These are phyloP conservation scores for Aschersonia sp. DNA, from an alignment of 2,329 filamentous ascomycete species.

Conservation along the genomic window DNA sequence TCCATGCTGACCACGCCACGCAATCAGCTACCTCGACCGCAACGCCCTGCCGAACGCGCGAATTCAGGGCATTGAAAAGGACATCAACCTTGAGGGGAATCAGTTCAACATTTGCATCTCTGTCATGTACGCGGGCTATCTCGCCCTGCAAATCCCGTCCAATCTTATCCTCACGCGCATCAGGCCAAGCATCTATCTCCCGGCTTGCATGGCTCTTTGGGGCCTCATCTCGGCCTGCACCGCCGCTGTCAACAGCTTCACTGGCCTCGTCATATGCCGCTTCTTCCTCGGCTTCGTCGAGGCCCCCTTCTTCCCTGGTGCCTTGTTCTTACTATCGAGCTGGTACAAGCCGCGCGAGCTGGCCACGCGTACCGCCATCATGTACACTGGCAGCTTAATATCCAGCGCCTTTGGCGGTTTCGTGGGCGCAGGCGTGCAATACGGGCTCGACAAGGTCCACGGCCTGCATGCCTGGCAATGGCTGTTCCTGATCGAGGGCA, in stretches of 20 bases:
- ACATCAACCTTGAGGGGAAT: neutral
- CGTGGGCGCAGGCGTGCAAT: constrained; percentile 27
- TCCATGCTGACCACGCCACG: neutral
- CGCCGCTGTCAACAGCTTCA: constrained; percentile 24
- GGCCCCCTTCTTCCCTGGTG: constrained; percentile 21
- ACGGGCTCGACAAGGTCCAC: constrained; percentile 12
- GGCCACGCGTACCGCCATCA: constrained; percentile 25
- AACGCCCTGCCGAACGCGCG: constrained; percentile 4
- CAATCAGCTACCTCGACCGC: constrained; percentile 3
- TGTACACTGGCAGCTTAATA: constrained; percentile 26
- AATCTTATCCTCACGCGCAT: constrained; percentile 25
- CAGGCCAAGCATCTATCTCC: constrained; percentile 28
- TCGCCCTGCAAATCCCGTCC: constrained; percentile 17
- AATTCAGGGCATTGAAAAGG: constrained; percentile 3
- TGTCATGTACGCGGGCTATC: constrained; percentile 22
- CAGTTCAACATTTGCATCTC: constrained; percentile 13
- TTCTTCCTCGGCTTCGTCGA: constrained; percentile 26
- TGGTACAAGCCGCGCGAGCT: constrained; percentile 40
- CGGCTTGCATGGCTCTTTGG: constrained; percentile 20
- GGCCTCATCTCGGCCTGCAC: constrained; percentile 26
- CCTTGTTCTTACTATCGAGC: constrained; percentile 28
- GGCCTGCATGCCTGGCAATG: constrained; percentile 16
- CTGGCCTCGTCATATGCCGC: constrained; percentile 24
- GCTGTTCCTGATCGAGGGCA: constrained; percentile 18
- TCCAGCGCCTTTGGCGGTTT: constrained; percentile 25